Evolutionary conservation across 1,139 yeast species (phyloP), one percentile per base, ranked within the genome.

Genomic region (Zygoascus hellenicus): DNA sequence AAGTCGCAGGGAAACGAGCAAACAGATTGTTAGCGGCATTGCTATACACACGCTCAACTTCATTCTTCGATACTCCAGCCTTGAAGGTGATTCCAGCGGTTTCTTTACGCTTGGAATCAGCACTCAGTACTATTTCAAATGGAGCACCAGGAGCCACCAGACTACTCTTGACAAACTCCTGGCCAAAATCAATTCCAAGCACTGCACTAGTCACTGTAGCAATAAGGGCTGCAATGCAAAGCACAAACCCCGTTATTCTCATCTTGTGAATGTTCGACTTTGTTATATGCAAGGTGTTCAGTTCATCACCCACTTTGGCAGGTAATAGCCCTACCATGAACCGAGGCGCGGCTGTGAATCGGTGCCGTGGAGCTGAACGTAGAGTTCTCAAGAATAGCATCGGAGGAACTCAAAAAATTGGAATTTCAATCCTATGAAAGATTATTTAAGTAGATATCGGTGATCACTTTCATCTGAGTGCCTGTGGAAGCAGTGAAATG

Each of bases 31-130:
- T 75, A 1, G 92, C 87, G 16, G 82, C 78, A 1, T 88, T 77
- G 3, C 97, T 97, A 62, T 83, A 90, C 0, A 79, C 69, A 54
- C 97, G 75, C 60, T 84, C 94, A 17, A 83, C 56, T 10, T 36
- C 46, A 7, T 32, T 40, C 26, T 30, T 29, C 9, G 43, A n/a
- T 6, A 54, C 50, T 9, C 45, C 52, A 48, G 5, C 66, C 54
- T 84, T 77, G 52, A 90, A 74, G 1, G 86, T 81, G 28, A 92
- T 59, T 0, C 95, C 96, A 2, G 90, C 76, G 10, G 81, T 71
- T 59, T 92, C 97, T 63, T 92, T 92, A 51, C 98, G 75, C 65
- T 89, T 88, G 6, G 96, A 86, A 60, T 92, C 97, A 37, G 87
- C 83, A 3, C 97, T 87, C 51, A 92, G 70, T 10, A 92, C 83